Evolutionary conservation across 768 basidiomycete genomes (phyloP).

Genomic region (Mycena albidolilacea): DNA sequence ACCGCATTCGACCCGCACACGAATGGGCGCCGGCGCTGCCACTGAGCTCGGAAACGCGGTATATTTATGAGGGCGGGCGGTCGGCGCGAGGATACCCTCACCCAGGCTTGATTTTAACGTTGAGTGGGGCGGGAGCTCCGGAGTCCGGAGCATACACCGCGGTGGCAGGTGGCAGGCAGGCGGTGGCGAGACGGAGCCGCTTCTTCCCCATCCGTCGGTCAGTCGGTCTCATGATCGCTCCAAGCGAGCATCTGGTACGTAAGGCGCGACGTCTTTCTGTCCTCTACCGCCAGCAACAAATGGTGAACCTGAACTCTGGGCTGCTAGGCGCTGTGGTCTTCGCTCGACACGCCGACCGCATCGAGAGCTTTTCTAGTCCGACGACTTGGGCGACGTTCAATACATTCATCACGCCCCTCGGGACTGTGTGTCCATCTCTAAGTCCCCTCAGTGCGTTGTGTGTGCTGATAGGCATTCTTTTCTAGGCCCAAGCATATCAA

Average conservation of each 20-base stretch:
- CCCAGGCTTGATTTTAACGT: too few species aligned
- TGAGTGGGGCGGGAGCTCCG: too few species aligned
- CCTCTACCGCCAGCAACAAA: slow-evolving; percentile 2
- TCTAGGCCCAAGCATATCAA: slow-evolving; percentile 36
- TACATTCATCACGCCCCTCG: slow-evolving; percentile 39
- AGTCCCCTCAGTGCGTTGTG: neutral
- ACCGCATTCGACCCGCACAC: too few species aligned
- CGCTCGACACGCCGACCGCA: slow-evolving; percentile 35
- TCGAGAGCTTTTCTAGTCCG: slow-evolving; percentile 38
- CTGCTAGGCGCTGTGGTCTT: slow-evolving; percentile 34
- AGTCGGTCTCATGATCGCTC: slow-evolving; percentile 1
- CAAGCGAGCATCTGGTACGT: slow-evolving; percentile 12
- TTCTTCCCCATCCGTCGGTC: neutral
- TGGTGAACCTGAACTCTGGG: slow-evolving; percentile 32
- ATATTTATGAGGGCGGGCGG: too few species aligned
- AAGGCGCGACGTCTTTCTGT: neutral
- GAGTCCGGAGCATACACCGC: too few species aligned
- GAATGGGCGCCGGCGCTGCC: too few species aligned
- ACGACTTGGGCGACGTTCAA: slow-evolving; percentile 35
- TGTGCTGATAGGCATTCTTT: neutral
- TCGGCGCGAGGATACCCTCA: too few species aligned
- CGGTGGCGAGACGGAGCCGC: neutral
- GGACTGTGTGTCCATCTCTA: slow-evolving; percentile 20
- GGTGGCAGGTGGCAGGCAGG: neutral
- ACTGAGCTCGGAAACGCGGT: too few species aligned